These are phyloP conservation scores for Kazachstania psychrophila DNA, from an alignment of 805 yeast species.

Conservation along the genomic window DNA sequence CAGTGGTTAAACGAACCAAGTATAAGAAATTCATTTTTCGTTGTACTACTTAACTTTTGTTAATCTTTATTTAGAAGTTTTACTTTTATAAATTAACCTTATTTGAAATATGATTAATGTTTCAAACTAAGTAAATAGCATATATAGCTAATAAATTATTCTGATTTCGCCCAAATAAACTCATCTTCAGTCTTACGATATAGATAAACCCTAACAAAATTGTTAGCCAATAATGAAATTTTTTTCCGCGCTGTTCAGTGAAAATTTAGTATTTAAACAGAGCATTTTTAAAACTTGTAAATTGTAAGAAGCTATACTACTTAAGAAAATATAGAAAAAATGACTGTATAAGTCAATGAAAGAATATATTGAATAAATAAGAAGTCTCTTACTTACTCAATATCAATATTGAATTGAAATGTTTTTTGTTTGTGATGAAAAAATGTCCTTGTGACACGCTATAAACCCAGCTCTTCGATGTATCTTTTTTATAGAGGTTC, in stretches of 20 bases:
- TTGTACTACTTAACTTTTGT: not conserved
- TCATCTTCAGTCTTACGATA: not conserved
- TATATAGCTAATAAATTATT: not conserved
- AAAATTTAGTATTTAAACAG: too few species aligned
- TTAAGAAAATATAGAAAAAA: too few species aligned
- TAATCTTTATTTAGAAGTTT: not conserved
- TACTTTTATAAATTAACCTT: slow-evolving; percentile 1
- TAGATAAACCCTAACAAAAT: too few species aligned
- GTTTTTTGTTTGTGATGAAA: slow-evolving; percentile 32
- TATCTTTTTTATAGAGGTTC: slow-evolving; percentile 9
- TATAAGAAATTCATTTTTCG: too few species aligned
- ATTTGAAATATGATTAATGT: too few species aligned
- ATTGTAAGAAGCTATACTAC: not conserved
- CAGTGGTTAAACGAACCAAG: slow-evolving; percentile 35
- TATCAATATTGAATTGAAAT: too few species aligned
- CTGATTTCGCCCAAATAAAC: not conserved
- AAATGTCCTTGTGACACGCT: slow-evolving; percentile 32
- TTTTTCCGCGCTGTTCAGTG: too few species aligned
- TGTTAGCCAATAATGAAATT: too few species aligned
- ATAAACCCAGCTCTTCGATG: slow-evolving; percentile 37
- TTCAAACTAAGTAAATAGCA: not conserved
- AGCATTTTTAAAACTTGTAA: too few species aligned
- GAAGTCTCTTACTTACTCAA: slow-evolving; percentile 1
- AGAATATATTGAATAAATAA: not conserved
- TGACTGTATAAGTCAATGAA: not conserved